A percentile compares a stretch with the other conserved stretches of the same genome.
These are phyloP conservation scores for Blastobotrys americana DNA, from an alignment of 805 yeast species.

Conservation along the genomic window DNA sequence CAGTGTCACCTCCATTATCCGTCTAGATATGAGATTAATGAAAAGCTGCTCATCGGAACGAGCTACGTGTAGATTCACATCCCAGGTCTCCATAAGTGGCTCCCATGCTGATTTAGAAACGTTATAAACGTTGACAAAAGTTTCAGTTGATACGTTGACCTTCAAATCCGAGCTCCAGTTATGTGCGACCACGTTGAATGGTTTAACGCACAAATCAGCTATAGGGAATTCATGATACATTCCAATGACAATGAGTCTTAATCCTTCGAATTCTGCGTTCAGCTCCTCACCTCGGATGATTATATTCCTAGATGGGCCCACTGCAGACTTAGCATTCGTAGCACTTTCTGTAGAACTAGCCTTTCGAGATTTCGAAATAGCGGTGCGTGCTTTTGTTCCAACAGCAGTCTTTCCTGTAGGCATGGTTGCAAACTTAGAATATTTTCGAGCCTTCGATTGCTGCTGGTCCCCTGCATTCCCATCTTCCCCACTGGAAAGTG, in stretches of 20 bases:
- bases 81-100: conserved; percentile 85
- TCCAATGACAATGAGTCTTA: conserved; percentile 78
- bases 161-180: conserved; percentile 86
- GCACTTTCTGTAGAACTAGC: no score
- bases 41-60: conserved; percentile 42
- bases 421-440: conserved; percentile 9
- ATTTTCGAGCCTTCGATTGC: conserved; percentile 9
- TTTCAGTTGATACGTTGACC: conserved; percentile 58
- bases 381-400: conserved; percentile 6
- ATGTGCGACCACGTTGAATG: conserved; percentile 58
- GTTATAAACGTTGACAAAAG: conserved; percentile 71
- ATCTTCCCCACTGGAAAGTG: conserved; percentile 26
- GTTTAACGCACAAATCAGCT: conserved; percentile 64
- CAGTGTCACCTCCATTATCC: conserved; percentile 69
- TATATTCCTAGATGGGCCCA: conserved; percentile 4
- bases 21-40: conserved; percentile 67
- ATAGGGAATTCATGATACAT: conserved; percentile 88
- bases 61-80: conserved; percentile 63
- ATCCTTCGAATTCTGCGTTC: conserved; percentile 61
- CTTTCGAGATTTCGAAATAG: conserved; percentile 4
- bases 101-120: conserved; percentile 86
- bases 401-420: conserved; percentile 10
- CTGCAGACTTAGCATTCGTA: neutral
- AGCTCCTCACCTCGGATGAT: conserved; percentile 64
- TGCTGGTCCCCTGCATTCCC: neutral